phyloP scores from a whole-genome alignment of 1,284 basidiomycete species.

The Clitocybe nebularis region DNA sequence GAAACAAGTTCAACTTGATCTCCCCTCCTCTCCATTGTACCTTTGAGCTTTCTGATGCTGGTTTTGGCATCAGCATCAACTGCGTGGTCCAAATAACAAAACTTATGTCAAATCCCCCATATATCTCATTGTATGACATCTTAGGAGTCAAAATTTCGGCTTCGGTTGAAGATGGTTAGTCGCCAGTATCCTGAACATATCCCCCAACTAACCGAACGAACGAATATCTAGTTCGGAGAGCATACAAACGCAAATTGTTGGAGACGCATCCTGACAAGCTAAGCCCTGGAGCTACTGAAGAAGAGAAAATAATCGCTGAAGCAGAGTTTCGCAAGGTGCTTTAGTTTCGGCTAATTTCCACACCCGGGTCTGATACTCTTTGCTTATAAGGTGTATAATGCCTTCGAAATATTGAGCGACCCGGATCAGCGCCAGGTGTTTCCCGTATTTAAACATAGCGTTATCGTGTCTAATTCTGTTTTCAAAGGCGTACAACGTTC shows the following conservation, averaged over 20 bases:
- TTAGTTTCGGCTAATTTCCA: conserved; percentile 10
- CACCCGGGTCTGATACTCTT: no score
- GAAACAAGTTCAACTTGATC: conserved; percentile 4
- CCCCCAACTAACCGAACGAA: conserved; percentile 6
- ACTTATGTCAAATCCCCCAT: conserved; percentile 16
- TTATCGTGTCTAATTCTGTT: conserved; percentile 3
- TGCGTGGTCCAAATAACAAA: conserved; percentile 11
- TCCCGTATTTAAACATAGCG: conserved; percentile 3
- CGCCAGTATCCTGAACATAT: background rate
- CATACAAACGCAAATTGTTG: conserved; percentile 56
- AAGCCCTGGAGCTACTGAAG: conserved; percentile 40
- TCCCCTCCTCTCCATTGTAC: no score
- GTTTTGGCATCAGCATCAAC: conserved; percentile 2
- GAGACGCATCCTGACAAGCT: conserved; percentile 68
- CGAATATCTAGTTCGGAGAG: conserved; percentile 47
- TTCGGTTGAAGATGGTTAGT: conserved; percentile 34
- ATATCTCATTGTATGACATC: conserved; percentile 31
- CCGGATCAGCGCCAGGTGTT: conserved; percentile 53
- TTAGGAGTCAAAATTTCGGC: conserved; percentile 32
- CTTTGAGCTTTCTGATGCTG: conserved; percentile 14
- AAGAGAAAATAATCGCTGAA: conserved; percentile 46
- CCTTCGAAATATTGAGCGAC: conserved; percentile 55
- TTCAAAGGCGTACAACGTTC: conserved; percentile 51
- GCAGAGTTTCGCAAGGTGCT: conserved; percentile 46
- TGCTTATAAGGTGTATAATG: conserved; percentile 48